These are phyloP conservation scores for Lichtheimia corymbifera DNA, from an alignment of 371 early-diverging fungal genomes.

Conservation along the genomic window DNA sequence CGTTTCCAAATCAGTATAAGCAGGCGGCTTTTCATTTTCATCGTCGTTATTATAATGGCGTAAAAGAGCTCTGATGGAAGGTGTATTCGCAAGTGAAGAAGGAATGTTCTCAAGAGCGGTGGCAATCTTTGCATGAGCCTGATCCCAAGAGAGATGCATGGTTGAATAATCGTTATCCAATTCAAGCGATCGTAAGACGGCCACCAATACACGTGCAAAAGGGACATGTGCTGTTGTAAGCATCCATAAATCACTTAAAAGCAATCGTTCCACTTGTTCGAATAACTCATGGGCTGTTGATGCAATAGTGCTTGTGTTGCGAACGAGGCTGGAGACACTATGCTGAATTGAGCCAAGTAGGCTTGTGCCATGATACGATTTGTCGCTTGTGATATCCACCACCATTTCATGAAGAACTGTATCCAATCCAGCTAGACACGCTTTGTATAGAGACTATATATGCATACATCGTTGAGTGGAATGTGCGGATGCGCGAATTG, in stretches of 20 bases:
- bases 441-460: conserved; percentile 6
- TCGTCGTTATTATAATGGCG: not conserved
- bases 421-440: conserved; percentile 9
- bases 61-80: not conserved
- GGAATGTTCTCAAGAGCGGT: not conserved
- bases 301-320: not conserved
- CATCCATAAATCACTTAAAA: not conserved
- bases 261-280: not conserved
- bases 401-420: conserved; percentile 3
- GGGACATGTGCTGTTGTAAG: not conserved
- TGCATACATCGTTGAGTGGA: not conserved
- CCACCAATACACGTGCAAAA: not conserved
- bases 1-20: not conserved
- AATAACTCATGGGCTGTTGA: not conserved
- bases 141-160: not conserved
- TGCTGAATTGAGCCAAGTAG: not conserved
- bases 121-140: not conserved
- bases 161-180: not conserved
- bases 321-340: not conserved
- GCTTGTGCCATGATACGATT: not conserved
- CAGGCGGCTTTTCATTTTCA: conserved; percentile 2
- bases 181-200: not conserved
- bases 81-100: not conserved
- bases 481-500: not conserved
- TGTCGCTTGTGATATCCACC: not conserved